Percentiles rank a stretch among this genome's conserved stretches.
Conservation (phyloP, 1,139 yeast genomes). For the Geotrichum bryndzae region DNA sequence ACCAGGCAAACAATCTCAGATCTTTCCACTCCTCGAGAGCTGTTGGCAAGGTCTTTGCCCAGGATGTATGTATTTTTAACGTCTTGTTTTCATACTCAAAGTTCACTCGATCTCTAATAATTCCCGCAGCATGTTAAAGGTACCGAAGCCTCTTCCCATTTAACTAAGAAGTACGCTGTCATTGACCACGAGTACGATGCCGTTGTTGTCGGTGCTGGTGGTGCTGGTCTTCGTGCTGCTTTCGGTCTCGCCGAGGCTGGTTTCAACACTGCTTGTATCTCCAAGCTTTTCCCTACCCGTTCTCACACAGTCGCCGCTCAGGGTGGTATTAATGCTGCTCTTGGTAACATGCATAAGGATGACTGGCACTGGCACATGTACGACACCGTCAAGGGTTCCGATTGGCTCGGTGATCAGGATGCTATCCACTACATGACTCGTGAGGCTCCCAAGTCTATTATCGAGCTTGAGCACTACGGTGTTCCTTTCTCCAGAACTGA, state of each 20-base stretch:
- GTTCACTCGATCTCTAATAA: not conserved
- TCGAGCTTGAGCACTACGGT: constrained; percentile 96
- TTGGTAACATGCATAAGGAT: constrained; percentile 93
- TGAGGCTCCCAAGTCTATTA: constrained; percentile 94
- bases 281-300: constrained; percentile 96
- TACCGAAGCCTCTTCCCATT: constrained; percentile 37
- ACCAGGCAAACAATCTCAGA: constrained; percentile 15
- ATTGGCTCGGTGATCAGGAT: constrained; percentile 99
- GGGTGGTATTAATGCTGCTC: constrained; percentile 98
- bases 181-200: constrained; percentile 96
- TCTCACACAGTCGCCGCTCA: constrained; percentile 99
- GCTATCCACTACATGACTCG: constrained; percentile 98
- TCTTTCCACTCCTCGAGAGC: constrained; percentile 29
- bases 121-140: constrained; percentile 30
- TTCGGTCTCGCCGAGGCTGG: constrained; percentile 97
- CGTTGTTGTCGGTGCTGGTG: constrained; percentile 98
- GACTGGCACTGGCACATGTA: constrained; percentile 99
- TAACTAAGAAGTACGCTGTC: constrained; percentile 71
- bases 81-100: not conserved
- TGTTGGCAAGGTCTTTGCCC: constrained; percentile 28
- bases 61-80: constrained; percentile 21
- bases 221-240: constrained; percentile 98
- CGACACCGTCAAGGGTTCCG: constrained; percentile 99
- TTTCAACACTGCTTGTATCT: constrained; percentile 93
- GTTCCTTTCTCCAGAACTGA: constrained; percentile 97